Conservation (phyloP, 2,329 filamentous ascomycete species). For the Trichoderma cornu-damae region DNA sequence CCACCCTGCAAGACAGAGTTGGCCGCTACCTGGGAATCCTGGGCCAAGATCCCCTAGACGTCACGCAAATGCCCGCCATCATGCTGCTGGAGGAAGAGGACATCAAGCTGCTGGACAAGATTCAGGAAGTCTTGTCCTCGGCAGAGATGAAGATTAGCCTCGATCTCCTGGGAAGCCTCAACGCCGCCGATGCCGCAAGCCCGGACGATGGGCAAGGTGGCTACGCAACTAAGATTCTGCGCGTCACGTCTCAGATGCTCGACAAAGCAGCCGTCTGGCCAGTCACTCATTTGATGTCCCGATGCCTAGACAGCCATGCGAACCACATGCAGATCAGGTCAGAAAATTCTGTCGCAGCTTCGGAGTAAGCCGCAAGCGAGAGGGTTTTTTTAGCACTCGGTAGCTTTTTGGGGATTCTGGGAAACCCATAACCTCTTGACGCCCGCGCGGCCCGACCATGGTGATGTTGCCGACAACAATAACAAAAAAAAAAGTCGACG, state of each 20-base stretch:
- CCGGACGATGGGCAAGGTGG: slow-evolving; percentile 60
- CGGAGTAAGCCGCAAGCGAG: slow-evolving; percentile 32
- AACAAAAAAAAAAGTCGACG: background rate
- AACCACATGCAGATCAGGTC: slow-evolving; percentile 48
- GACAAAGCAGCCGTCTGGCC: slow-evolving; percentile 91
- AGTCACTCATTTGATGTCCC: slow-evolving; percentile 52
- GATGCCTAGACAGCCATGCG: slow-evolving; percentile 52
- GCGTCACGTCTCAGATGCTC: slow-evolving; percentile 79
- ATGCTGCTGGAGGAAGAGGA: slow-evolving; percentile 93
- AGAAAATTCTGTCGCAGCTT: slow-evolving; percentile 46
- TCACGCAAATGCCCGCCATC: slow-evolving; percentile 73
- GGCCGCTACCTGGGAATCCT: slow-evolving; percentile 82
- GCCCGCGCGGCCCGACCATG: background rate
- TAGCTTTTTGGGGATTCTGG: background rate
- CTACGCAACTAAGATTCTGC: slow-evolving; percentile 77
- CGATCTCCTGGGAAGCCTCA: slow-evolving; percentile 43
- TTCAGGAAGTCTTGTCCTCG: slow-evolving; percentile 70
- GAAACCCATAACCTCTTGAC: background rate
- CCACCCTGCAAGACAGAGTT: slow-evolving; percentile 89
- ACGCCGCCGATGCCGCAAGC: slow-evolving; percentile 49
- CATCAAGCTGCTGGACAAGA: slow-evolving; percentile 74
- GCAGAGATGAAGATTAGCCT: slow-evolving; percentile 75
- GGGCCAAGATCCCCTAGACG: slow-evolving; percentile 75
- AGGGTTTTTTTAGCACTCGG: background rate
- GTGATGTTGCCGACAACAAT: background rate